Conservation (phyloP, 306 rosid genomes). For the Carpinus viminea region DNA sequence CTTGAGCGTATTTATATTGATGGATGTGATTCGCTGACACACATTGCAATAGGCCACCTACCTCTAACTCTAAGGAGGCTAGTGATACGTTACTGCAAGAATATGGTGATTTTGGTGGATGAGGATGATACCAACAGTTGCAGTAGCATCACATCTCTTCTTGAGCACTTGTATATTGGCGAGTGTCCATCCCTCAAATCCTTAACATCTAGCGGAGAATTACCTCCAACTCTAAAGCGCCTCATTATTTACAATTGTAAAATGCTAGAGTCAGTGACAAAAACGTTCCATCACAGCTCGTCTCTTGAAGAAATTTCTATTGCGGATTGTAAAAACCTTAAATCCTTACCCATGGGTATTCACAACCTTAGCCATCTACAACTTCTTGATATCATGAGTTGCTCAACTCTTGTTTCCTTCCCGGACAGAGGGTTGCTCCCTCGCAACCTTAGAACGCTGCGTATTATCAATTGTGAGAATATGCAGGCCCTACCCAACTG, state of each 20-base stretch:
- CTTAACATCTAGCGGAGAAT: slow-evolving; percentile 10
- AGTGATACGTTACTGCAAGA: background rate
- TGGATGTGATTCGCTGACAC: background rate
- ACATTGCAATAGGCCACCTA: background rate
- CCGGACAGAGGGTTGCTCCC: background rate
- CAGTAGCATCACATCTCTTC: background rate
- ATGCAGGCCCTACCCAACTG: background rate
- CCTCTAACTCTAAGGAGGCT: slow-evolving; percentile 13
- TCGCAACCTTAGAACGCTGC: background rate
- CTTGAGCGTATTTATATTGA: background rate
- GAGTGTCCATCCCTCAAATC: background rate
- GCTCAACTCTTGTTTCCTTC: background rate
- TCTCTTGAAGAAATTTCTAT: background rate
- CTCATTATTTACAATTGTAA: fast-evolving
- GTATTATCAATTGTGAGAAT: background rate
- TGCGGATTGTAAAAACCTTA: background rate
- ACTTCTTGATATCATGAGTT: fast-evolving
- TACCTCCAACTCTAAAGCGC: background rate
- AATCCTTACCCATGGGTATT: background rate
- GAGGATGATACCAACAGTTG: background rate
- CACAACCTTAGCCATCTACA: background rate
- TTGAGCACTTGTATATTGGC: background rate
- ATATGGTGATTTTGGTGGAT: background rate
- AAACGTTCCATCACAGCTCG: background rate
- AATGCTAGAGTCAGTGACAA: slow-evolving; percentile 12